Base-by-base conservation (phyloP, 1,139 yeast species). In the Candida tropicalis region DNA sequence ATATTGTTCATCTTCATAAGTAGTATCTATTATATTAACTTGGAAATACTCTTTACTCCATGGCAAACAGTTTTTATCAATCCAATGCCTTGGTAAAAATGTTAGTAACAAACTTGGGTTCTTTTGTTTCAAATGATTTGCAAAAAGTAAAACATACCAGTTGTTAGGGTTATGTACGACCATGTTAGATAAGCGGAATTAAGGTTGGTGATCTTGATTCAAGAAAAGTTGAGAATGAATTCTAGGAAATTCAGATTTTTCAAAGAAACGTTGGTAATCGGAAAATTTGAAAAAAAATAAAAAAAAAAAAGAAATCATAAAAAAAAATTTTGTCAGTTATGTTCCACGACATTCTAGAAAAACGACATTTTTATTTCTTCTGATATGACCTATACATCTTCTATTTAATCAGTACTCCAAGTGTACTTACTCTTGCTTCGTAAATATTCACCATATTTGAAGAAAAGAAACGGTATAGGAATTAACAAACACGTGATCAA, bases 131-230 rank as follows among this genome's bases (percentile, higher is more conserved):
- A 17, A 12, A 12, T 28, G 20, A 28, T 17, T 7, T 12, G 6
- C 6, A n/a, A 24, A 18, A 10, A 11, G 4, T 17, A 9, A 11
- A 24, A 75, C 82, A 51, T 73, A 78, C 83, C 93, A 86, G 78
- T 86, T 86, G 65, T 86, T 85, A 37, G 95, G 95, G 69, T 86
- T 86, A 61, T 84, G 85, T 36, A 85, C 90, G 42, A 82, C 87
- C 91, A 84, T 84, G 26, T 16, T 45, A 26, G 10, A 24, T 27
- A n/a, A 18, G 4, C 15, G 5, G 13, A 18, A 4, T 9, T 10
- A 13, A 10, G n/a, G 18, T 16, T 11, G 6, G 35, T 18, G 24
- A 31, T 31, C 35, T 12, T 12, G 6, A n/a, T 12, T 16, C 12
- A 27, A 9, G 29, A 27, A 27, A 16, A 15, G 12, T 12, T 5